A percentile compares a stretch with the other conserved stretches of the same genome.
Conservation (phyloP, 106 monocot genomes). For the Hemerocallis citrina region DNA sequence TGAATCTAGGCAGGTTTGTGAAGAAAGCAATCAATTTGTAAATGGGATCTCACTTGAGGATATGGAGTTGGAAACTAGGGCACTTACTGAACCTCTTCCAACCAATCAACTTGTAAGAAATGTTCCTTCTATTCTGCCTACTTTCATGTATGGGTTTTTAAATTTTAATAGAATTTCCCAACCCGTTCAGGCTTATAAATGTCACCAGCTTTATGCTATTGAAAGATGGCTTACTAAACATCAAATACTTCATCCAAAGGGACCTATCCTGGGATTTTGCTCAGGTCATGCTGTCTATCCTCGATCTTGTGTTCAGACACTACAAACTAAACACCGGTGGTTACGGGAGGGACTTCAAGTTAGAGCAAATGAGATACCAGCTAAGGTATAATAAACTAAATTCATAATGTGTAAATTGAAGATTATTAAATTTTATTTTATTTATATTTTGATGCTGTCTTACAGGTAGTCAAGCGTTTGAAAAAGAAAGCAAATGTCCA, state of each 20-base stretch:
- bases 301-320: slow-evolving; percentile 73
- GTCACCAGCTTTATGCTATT: slow-evolving; percentile 78
- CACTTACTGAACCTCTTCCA: slow-evolving; percentile 93
- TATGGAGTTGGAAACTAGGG: slow-evolving; percentile 79
- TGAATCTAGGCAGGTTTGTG: slow-evolving; percentile 4
- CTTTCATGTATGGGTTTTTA: background rate
- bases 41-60: slow-evolving; percentile 61
- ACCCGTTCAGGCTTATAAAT: slow-evolving; percentile 66
- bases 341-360: slow-evolving; percentile 81
- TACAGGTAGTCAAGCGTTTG: slow-evolving; percentile 58
- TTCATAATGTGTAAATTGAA: background rate
- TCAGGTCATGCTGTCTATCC: slow-evolving; percentile 95
- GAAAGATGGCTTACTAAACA: slow-evolving; percentile 90
- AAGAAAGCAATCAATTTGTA: slow-evolving; percentile 5
- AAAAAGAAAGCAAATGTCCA: slow-evolving; percentile 34
- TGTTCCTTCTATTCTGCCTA: background rate
- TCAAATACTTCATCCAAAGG: slow-evolving; percentile 80
- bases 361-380: slow-evolving; percentile 62
- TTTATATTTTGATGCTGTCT: background rate
- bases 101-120: slow-evolving; percentile 70
- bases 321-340: slow-evolving; percentile 80
- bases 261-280: slow-evolving; percentile 87
- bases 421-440: background rate
- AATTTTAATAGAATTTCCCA: background rate
- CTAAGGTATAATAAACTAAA: slow-evolving; percentile 54